Evolutionary conservation across 345 rosid genomes (phyloP).

Genomic region (Euclidium syriacum): DNA sequence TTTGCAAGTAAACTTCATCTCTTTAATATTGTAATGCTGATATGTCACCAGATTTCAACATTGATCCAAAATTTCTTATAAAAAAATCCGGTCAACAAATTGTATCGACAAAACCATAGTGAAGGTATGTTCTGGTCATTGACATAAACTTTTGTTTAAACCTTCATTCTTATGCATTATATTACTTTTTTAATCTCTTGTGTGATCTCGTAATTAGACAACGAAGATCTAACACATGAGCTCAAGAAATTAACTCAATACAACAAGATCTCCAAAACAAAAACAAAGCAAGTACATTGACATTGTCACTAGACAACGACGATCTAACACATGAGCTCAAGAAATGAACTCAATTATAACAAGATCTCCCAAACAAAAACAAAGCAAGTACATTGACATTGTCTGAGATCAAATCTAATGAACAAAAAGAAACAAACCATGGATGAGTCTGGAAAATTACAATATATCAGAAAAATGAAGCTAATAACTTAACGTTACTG

Average conservation of each 20-base stretch:
- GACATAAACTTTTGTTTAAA: background rate
- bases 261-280: constrained; percentile 12
- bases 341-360: constrained; percentile 5
- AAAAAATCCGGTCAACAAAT: too few species aligned
- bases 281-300: constrained; percentile 18
- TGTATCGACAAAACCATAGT: too few species aligned
- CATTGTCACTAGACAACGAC: too few species aligned
- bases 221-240: background rate
- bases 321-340: constrained; percentile 3
- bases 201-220: background rate
- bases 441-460: constrained; percentile 9
- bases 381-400: constrained; percentile 19
- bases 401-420: constrained; percentile 13
- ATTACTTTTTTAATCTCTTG: background rate
- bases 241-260: constrained; percentile 2
- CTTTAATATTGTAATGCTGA: too few species aligned
- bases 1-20: too few species aligned
- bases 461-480: background rate
- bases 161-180: background rate
- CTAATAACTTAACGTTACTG: constrained; percentile 32
- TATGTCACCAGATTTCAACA: too few species aligned
- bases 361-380: constrained; percentile 12
- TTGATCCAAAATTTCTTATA: background rate
- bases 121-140: too few species aligned
- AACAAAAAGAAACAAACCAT: background rate